Evolutionary conservation across 768 basidiomycete genomes (phyloP).

Genomic region (Russula virescens): DNA sequence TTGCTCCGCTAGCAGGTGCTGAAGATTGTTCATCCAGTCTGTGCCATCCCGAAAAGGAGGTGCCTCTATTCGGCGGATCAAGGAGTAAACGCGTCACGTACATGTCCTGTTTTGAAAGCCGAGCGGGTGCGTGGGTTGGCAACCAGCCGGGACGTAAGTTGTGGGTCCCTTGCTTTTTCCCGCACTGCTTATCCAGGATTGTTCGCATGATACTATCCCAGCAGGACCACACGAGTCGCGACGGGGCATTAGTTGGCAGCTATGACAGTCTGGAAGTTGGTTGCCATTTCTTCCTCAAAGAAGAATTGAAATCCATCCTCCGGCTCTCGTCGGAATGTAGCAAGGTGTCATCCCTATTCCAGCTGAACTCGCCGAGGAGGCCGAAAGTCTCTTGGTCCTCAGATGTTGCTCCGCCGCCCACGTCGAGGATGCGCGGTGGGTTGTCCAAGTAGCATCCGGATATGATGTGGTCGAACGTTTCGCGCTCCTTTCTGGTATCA

Average conservation of each 20-base stretch:
- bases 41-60: neutral
- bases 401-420: conserved; percentile 43
- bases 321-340: conserved; percentile 61
- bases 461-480: conserved; percentile 63
- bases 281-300: neutral
- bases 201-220: conserved; percentile 74
- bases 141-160: no score
- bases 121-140: neutral
- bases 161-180: conserved; percentile 44
- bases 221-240: conserved; percentile 59
- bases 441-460: conserved; percentile 69
- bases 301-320: conserved; percentile 23
- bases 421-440: conserved; percentile 44
- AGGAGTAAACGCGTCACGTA: neutral
- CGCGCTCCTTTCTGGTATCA: conserved; percentile 39
- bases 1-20: neutral
- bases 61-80: no score
- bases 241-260: conserved; percentile 63
- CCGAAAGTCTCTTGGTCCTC: conserved; percentile 52
- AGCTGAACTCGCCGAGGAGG: conserved; percentile 56
- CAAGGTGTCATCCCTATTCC: conserved; percentile 62
- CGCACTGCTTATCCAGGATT: conserved; percentile 34
- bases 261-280: neutral
- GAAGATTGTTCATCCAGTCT: conserved; percentile 10
- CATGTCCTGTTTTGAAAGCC: neutral